These are phyloP conservation scores for Hortaea werneckii DNA, from an alignment of 2,329 filamentous ascomycete genomes.

Conservation along the genomic window DNA sequence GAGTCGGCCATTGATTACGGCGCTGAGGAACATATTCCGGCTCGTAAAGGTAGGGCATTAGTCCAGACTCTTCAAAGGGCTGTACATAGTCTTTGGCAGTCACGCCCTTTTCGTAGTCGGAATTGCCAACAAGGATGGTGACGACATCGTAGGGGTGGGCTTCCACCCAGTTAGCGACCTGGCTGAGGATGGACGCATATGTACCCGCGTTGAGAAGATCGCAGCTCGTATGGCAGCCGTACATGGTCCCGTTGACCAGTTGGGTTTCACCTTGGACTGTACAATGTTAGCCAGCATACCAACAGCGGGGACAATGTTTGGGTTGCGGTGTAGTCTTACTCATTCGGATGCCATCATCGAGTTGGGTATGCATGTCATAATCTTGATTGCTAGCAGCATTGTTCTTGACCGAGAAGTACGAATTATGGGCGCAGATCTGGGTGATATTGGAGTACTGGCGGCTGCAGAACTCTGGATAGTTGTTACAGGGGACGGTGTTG, in stretches of 20 bases:
- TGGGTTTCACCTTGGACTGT: conserved; percentile 55
- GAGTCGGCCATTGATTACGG: conserved; percentile 70
- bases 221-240: conserved; percentile 81
- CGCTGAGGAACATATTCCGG: conserved; percentile 62
- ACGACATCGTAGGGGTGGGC: conserved; percentile 76
- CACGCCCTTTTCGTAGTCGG: conserved; percentile 68
- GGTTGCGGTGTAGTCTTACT: conserved; percentile 26
- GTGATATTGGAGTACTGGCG: conserved; percentile 76
- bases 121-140: conserved; percentile 77
- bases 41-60: conserved; percentile 62
- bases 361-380: conserved; percentile 55
- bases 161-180: conserved; percentile 63
- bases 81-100: conserved; percentile 52
- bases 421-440: conserved; percentile 69
- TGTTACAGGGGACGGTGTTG: conserved; percentile 74
- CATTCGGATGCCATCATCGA: conserved; percentile 65
- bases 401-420: conserved; percentile 59
- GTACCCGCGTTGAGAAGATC: conserved; percentile 72
- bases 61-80: conserved; percentile 60
- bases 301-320: background rate
- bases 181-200: conserved; percentile 60
- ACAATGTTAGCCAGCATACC: conserved; percentile 1
- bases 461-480: conserved; percentile 58
- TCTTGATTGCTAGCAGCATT: conserved; percentile 70
- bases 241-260: conserved; percentile 46